Evolutionary conservation across 768 basidiomycete species (phyloP).

Genomic region (Mycena filopes): DNA sequence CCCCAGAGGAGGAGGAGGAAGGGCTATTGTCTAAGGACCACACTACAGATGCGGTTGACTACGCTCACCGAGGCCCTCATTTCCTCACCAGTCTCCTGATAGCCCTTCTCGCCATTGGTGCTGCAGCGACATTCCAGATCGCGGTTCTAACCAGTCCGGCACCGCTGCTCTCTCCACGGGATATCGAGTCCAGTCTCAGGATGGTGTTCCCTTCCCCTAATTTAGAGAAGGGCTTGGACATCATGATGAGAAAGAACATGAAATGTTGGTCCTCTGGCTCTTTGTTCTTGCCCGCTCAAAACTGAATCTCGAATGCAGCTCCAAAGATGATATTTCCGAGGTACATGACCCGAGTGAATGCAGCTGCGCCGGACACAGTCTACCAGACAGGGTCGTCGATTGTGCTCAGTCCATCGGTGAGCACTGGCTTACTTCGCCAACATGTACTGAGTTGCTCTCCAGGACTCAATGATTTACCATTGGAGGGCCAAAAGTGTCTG

Average conservation of each 20-base stretch:
- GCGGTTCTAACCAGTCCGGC: background rate
- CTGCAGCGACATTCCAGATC: slow-evolving; percentile 19
- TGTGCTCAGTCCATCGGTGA: slow-evolving; percentile 25
- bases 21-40: too few species aligned
- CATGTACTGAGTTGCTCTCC: background rate
- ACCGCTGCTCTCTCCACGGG: slow-evolving; percentile 6
- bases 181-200: slow-evolving; percentile 12
- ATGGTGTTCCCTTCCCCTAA: slow-evolving; percentile 11
- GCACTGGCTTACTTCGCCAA: background rate
- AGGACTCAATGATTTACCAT: slow-evolving; percentile 35
- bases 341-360: slow-evolving; percentile 20
- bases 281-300: background rate
- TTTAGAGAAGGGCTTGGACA: slow-evolving; percentile 18
- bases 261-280: slow-evolving; percentile 4
- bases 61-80: too few species aligned
- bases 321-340: slow-evolving; percentile 24
- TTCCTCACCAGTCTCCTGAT: too few species aligned
- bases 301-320: background rate
- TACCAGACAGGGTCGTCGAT: slow-evolving; percentile 16
- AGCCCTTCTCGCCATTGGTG: background rate
- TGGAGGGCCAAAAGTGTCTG: slow-evolving; percentile 4
- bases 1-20: too few species aligned
- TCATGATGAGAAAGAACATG: slow-evolving; percentile 13
- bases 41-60: too few species aligned
- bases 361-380: slow-evolving; percentile 16